These are phyloP conservation scores for Ophiostoma tasmaniense DNA, from an alignment of 2,329 filamentous ascomycete genomes.

Conservation along the genomic window DNA sequence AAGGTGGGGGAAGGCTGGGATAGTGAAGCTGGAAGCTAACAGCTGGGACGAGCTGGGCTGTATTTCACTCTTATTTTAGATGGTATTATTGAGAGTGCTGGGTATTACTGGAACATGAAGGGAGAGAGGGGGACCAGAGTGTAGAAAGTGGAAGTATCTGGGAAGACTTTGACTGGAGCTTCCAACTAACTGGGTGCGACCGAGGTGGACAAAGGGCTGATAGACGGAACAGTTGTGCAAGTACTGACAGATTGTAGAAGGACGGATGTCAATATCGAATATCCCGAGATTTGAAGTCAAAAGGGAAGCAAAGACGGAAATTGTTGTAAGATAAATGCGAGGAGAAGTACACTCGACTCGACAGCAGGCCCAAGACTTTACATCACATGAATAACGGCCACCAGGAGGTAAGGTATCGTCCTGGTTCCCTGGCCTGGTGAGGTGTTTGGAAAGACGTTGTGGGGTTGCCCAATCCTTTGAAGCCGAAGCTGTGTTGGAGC, in stretches of 20 bases:
- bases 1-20: constrained; percentile 5
- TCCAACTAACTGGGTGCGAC: neutral
- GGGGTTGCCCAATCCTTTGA: constrained; percentile 2
- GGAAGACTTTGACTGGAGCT: neutral
- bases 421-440: neutral
- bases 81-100: neutral
- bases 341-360: neutral
- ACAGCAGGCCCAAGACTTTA: neutral
- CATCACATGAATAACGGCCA: neutral
- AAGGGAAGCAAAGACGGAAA: neutral
- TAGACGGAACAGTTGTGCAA: neutral
- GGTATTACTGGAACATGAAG: neutral
- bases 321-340: neutral
- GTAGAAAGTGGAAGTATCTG: neutral
- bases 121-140: neutral
- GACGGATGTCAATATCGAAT: neutral
- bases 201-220: neutral
- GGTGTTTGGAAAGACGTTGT: constrained; percentile 4
- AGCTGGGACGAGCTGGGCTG: neutral
- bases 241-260: neutral
- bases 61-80: neutral
- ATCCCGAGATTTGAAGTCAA: neutral
- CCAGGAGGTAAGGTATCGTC: neutral
- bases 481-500: constrained; percentile 2
- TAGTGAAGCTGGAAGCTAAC: neutral